These are phyloP conservation scores for Globisporangium paroecandrum DNA, from an alignment of 352 stramenopile genomes.

Conservation along the genomic window DNA sequence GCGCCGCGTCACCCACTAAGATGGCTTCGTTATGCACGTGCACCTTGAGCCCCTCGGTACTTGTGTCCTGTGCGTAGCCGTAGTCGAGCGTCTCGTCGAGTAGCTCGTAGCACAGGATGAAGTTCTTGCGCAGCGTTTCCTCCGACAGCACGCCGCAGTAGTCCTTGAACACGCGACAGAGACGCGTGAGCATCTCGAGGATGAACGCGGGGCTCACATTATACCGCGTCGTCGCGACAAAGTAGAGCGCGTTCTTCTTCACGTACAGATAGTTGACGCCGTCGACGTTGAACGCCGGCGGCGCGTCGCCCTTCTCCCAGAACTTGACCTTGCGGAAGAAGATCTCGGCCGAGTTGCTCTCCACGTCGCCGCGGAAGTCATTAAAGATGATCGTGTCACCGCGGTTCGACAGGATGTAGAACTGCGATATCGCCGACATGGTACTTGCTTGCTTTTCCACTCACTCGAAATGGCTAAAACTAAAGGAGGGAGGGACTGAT, in stretches of 20 bases:
- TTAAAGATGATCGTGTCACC: conserved; percentile 99
- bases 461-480: neutral
- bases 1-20: conserved; percentile 78
- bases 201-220: conserved; percentile 96
- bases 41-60: conserved; percentile 96
- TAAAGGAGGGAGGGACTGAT: neutral
- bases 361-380: conserved; percentile 92
- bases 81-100: conserved; percentile 99
- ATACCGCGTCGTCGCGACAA: conserved; percentile 95
- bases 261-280: conserved; percentile 98
- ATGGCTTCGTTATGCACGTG: conserved; percentile 99
- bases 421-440: conserved; percentile 92
- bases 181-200: conserved; percentile 93
- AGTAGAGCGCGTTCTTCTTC: conserved; percentile 98
- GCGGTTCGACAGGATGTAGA: conserved; percentile 98
- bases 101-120: conserved; percentile 99
- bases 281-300: conserved; percentile 96
- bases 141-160: conserved; percentile 98
- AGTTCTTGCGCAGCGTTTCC: conserved; percentile 99
- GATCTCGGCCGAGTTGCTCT: conserved; percentile 89
- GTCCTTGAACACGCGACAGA: conserved; percentile 98
- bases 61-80: conserved; percentile 97
- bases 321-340: conserved; percentile 99
- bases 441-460: neutral
- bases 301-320: conserved; percentile 95